These are phyloP conservation scores for Leccinum barrowsii DNA, from an alignment of 768 basidiomycete genomes.

Conservation along the genomic window DNA sequence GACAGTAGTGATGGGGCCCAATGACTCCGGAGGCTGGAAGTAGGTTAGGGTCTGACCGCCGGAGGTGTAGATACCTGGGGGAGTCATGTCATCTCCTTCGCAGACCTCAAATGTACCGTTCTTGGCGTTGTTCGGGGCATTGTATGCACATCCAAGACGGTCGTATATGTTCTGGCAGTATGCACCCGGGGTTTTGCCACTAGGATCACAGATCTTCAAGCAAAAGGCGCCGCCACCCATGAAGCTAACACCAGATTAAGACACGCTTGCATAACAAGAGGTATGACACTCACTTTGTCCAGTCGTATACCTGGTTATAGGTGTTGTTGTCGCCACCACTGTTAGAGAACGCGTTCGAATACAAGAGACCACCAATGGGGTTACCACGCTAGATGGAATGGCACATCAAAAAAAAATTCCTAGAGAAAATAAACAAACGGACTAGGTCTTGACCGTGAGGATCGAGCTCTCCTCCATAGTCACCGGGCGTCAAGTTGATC, in stretches of 20 bases:
- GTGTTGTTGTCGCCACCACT: constrained; percentile 38
- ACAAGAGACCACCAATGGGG: constrained; percentile 70
- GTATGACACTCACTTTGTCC: constrained; percentile 55
- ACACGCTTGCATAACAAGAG: neutral
- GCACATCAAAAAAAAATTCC: constrained; percentile 5
- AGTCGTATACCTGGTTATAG: constrained; percentile 57
- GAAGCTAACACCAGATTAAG: constrained; percentile 44
- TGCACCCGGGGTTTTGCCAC: constrained; percentile 42
- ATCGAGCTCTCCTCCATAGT: constrained; percentile 77
- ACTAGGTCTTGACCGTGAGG: constrained; percentile 68
- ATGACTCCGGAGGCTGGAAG: constrained; percentile 45
- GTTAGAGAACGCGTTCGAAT: constrained; percentile 56
- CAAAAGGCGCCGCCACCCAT: constrained; percentile 66
- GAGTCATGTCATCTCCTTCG: constrained; percentile 59
- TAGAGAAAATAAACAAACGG: constrained; percentile 13
- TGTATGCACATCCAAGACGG: constrained; percentile 71
- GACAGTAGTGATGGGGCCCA: constrained; percentile 41
- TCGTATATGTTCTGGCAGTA: constrained; percentile 73
- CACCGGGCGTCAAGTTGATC: constrained; percentile 49
- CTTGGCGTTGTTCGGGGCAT: constrained; percentile 61
- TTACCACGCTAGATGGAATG: constrained; percentile 59
- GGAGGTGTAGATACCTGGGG: constrained; percentile 48
- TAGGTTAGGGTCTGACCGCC: constrained; percentile 43
- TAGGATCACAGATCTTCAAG: constrained; percentile 68
- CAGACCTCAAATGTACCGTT: constrained; percentile 63